These are phyloP conservation scores for Noccaea bulbosa DNA, from an alignment of 345 rosid genomes.

Conservation along the genomic window DNA sequence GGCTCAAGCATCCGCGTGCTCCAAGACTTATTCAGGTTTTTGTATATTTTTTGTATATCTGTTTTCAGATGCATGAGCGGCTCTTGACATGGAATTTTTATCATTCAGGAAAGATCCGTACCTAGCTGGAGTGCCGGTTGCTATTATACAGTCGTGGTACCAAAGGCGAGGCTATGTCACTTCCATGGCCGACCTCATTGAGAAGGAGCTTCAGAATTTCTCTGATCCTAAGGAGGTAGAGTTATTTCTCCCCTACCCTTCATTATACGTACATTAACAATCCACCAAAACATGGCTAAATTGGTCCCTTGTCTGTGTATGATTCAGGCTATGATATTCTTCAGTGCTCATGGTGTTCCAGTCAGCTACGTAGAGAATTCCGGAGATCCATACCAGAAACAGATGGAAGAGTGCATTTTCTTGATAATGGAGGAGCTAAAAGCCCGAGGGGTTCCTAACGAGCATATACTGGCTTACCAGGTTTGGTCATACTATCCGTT, in stretches of 20 bases:
- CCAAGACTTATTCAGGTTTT: conserved; percentile 68
- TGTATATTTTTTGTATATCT: background rate
- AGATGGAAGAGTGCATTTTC: conserved; percentile 91
- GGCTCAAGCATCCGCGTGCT: conserved; percentile 92
- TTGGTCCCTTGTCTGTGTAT: conserved; percentile 25
- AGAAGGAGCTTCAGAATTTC: conserved; percentile 68
- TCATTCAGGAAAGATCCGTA: conserved; percentile 71
- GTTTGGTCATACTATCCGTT: conserved; percentile 46
- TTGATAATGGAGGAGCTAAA: conserved; percentile 86
- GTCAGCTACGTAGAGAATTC: conserved; percentile 84
- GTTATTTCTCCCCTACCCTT: conserved; percentile 21
- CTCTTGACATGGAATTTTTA: conserved; percentile 37
- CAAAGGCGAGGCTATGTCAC: conserved; percentile 79
- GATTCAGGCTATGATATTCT: conserved; percentile 80
- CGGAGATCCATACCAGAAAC: conserved; percentile 92
- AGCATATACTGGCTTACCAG: conserved; percentile 88
- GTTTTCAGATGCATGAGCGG: conserved; percentile 7
- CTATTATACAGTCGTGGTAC: conserved; percentile 85
- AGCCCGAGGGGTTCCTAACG: conserved; percentile 70
- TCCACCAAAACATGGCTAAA: background rate
- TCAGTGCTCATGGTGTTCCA: conserved; percentile 98
- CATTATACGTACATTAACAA: background rate
- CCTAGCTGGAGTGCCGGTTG: conserved; percentile 76
- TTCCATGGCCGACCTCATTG: conserved; percentile 89
- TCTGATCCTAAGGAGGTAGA: conserved; percentile 74